These are phyloP conservation scores for Cytospora piceae DNA, from an alignment of 2,329 filamentous ascomycete species.

Conservation along the genomic window DNA sequence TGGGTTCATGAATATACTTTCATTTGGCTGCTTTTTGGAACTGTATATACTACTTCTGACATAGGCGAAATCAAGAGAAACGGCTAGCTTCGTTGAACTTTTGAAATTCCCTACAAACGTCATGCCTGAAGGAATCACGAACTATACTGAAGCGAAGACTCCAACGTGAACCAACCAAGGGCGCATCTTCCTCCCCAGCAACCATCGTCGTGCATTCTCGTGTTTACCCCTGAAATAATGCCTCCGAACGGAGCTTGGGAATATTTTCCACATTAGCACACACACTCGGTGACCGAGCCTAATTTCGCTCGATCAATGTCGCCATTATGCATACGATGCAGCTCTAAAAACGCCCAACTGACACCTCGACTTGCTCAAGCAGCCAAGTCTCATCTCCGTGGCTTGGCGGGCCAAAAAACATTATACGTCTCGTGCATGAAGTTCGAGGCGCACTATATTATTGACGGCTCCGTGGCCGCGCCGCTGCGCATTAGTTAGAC, in stretches of 20 bases:
- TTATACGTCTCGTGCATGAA: not conserved
- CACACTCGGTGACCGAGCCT: constrained; percentile 16
- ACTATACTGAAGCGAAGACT: not conserved
- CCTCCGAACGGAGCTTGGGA: not conserved
- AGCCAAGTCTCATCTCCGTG: not conserved
- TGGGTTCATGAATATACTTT: constrained; percentile 1
- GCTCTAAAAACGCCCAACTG: not conserved
- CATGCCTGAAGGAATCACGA: not conserved
- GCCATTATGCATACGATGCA: constrained; percentile 20
- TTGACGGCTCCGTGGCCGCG: not conserved
- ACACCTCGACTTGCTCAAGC: constrained; percentile 1
- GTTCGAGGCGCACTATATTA: not conserved
- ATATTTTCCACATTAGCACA: not conserved
- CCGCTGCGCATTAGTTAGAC: too few species aligned
- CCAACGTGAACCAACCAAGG: not conserved
- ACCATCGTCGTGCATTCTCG: not conserved
- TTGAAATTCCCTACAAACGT: not conserved
- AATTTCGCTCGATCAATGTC: not conserved
- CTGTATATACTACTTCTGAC: constrained; percentile 10
- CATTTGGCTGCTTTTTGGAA: constrained; percentile 5
- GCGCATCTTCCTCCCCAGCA: not conserved
- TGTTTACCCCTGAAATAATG: not conserved
- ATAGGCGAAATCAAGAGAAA: not conserved
- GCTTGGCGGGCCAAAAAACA: not conserved
- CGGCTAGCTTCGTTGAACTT: not conserved